These are phyloP conservation scores for Ceratopteris richardii DNA, from an alignment of 75 land plant genomes.

Conservation along the genomic window DNA sequence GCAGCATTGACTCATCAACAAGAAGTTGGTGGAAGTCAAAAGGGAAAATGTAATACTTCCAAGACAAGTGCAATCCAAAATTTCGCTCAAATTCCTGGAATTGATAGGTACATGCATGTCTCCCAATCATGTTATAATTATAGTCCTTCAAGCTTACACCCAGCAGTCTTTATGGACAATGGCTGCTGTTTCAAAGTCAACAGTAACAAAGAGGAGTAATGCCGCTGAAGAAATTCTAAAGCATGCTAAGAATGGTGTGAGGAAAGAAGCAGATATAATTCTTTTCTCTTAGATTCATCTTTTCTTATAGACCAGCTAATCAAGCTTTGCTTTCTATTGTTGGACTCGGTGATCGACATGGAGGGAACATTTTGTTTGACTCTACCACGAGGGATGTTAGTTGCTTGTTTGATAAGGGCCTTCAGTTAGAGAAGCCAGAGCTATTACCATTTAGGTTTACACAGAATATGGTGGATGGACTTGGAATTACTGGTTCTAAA, in stretches of 20 bases:
- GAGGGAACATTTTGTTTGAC: slow-evolving; percentile 96
- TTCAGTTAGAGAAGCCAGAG: slow-evolving; percentile 91
- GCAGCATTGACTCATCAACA: slow-evolving; percentile 30
- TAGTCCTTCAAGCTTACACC: no score
- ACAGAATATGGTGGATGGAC: slow-evolving; percentile 99
- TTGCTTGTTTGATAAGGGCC: slow-evolving; percentile 95
- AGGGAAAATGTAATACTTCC: slow-evolving; percentile 7
- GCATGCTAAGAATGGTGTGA: no score
- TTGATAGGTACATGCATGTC: slow-evolving; percentile 55
- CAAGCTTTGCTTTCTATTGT: no score
- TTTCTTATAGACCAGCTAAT: no score
- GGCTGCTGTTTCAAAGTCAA: no score
- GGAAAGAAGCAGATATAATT: no score
- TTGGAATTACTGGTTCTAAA: slow-evolving; percentile 97
- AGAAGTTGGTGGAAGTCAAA: slow-evolving; percentile 22
- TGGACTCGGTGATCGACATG: slow-evolving; percentile 96
- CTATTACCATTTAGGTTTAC: slow-evolving; percentile 95
- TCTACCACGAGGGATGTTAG: slow-evolving; percentile 99
- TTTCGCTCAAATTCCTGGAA: slow-evolving; percentile 17
- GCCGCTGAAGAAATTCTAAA: no score
- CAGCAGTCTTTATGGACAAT: no score
- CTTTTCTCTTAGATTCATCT: no score
- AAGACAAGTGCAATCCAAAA: slow-evolving; percentile 10
- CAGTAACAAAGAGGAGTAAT: no score
- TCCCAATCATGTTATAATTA: no score